Conservation (phyloP, 2,329 filamentous ascomycete genomes). For the Cadophora luteo-olivacea region DNA sequence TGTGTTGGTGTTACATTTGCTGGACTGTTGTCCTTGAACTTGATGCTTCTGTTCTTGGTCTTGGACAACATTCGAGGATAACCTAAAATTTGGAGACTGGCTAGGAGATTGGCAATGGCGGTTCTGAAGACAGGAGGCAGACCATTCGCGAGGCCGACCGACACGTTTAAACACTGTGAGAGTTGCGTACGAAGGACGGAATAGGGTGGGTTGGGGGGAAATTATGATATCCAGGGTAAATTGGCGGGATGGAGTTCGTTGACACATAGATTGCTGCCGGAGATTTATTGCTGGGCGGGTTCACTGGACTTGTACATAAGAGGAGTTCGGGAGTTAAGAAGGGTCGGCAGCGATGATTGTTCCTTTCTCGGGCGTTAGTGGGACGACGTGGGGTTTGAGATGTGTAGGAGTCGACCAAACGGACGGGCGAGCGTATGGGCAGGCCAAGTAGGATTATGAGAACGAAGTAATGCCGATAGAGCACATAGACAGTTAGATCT, state of each 20-base stretch:
- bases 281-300: neutral
- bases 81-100: neutral
- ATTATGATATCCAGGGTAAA: slow-evolving; percentile 10
- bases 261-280: slow-evolving; percentile 3
- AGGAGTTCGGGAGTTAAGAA: slow-evolving; percentile 5
- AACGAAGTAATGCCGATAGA: slow-evolving; percentile 21
- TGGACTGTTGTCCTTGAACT: slow-evolving; percentile 55
- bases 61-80: slow-evolving; percentile 45
- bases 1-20: slow-evolving; percentile 53
- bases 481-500: slow-evolving; percentile 8
- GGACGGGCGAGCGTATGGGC: neutral
- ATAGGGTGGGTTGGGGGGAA: neutral
- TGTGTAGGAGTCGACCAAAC: too few relatives aligned
- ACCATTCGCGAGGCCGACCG: neutral
- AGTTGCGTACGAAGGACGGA: neutral
- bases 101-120: neutral
- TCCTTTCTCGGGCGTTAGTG: neutral
- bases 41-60: slow-evolving; percentile 59
- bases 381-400: neutral
- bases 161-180: neutral
- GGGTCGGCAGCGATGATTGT: slow-evolving; percentile 1
- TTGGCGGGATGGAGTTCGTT: neutral
- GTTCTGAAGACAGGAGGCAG: too few relatives aligned
- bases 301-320: neutral
- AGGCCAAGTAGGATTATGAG: neutral